Evolutionary conservation across 1,284 basidiomycete genomes (phyloP).

Genomic region (Moesziomyces sp.): DNA sequence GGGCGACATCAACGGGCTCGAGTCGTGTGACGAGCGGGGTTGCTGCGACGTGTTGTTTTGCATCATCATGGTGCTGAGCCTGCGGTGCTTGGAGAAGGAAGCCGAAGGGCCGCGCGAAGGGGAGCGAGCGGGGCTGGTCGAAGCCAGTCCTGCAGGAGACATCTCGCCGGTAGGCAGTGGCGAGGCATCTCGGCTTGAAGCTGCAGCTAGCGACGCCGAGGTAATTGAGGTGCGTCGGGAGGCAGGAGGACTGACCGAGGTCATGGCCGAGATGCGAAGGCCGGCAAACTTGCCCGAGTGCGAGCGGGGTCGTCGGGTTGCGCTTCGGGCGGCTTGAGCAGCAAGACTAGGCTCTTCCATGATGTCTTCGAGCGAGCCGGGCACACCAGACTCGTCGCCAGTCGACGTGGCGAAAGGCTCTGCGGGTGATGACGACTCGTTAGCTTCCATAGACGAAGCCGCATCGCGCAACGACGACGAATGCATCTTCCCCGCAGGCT

Average conservation of each 20-base stretch:
- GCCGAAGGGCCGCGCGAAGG: conserved; percentile 13
- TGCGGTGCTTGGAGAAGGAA: conserved; percentile 38
- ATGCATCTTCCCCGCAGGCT: conserved; percentile 28
- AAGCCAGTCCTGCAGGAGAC: conserved; percentile 25
- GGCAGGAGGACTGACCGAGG: conserved; percentile 10
- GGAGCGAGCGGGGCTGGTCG: conserved; percentile 6
- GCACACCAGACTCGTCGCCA: conserved; percentile 12
- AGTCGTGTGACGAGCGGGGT: conserved; percentile 1
- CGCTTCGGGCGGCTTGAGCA: not conserved
- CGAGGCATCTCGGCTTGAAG: conserved; percentile 8
- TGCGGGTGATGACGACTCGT: conserved; percentile 6
- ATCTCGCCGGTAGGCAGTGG: conserved; percentile 37
- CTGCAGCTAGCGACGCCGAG: conserved; percentile 2
- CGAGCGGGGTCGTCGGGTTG: conserved; percentile 20
- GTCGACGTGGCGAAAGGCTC: conserved; percentile 22
- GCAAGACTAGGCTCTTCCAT: conserved; percentile 32
- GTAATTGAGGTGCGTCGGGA: conserved; percentile 28
- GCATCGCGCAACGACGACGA: conserved; percentile 18
- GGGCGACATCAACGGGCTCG: conserved; percentile 8
- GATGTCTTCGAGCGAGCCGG: conserved; percentile 38
- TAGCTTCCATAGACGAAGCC: not conserved
- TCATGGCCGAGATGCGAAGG: conserved; percentile 37
- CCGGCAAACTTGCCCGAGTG: conserved; percentile 47
- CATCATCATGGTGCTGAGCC: conserved; percentile 34
- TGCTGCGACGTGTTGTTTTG: conserved; percentile 15